These are phyloP conservation scores for Rhizophagus sp. DNA, from an alignment of 192 early-diverging fungal genomes.

Conservation along the genomic window DNA sequence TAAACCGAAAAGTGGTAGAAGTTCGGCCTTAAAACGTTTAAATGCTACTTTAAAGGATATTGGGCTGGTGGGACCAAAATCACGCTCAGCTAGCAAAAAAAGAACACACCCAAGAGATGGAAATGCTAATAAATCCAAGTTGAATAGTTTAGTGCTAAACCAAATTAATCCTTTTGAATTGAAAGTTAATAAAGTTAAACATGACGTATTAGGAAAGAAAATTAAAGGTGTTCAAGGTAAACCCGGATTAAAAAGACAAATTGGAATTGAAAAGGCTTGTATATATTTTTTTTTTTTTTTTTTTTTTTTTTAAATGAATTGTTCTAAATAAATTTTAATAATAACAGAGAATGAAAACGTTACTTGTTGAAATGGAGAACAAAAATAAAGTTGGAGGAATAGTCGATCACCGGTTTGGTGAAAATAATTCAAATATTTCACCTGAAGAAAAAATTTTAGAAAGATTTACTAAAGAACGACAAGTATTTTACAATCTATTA, in stretches of 20 bases:
- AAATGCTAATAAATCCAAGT: constrained; percentile 41
- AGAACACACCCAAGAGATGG: constrained; percentile 57
- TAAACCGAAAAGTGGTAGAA: constrained; percentile 11
- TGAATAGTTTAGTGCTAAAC: constrained; percentile 40
- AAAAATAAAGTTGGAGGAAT: constrained; percentile 72
- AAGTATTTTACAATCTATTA: constrained; percentile 37
- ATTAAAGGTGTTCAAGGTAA: constrained; percentile 81
- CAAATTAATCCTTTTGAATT: constrained; percentile 89
- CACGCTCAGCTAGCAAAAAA: constrained; percentile 65
- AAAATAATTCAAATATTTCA: constrained; percentile 81
- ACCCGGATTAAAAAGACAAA: constrained; percentile 77
- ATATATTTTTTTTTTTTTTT: constrained; percentile 14
- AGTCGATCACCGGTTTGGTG: constrained; percentile 94
- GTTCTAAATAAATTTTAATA: neutral
- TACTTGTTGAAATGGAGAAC: constrained; percentile 74
- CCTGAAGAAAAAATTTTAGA: constrained; percentile 95
- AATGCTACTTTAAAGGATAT: constrained; percentile 75
- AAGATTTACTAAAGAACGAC: constrained; percentile 88
- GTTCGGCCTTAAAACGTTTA: constrained; percentile 82
- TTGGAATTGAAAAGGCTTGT: constrained; percentile 76
- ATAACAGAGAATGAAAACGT: constrained; percentile 74
- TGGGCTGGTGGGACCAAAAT: constrained; percentile 73
- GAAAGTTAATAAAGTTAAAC: constrained; percentile 78
- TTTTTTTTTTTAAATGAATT: neutral
- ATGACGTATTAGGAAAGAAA: constrained; percentile 81